Evolutionary conservation across 352 stramenopile species (phyloP), one percentile per base, ranked within the genome.

Genomic region (Phytophthora citricola): DNA sequence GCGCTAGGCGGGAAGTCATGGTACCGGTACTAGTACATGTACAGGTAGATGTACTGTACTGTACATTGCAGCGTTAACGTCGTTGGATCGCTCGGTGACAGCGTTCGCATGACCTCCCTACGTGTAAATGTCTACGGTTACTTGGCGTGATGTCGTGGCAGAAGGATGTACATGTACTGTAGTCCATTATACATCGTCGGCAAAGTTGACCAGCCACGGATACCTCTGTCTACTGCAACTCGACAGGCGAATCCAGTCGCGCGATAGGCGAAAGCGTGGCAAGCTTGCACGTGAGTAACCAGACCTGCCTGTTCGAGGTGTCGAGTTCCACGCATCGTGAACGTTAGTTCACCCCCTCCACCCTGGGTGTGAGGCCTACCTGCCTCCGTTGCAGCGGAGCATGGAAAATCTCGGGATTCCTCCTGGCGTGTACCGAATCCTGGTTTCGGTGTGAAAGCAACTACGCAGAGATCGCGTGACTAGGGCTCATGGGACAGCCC

Each of bases 401-500:
- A 36, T 17, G 7, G 14, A 55, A 49, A 50, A 40, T 22, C 17
- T 62, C 31, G 31, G 31, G 43, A 10, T 45, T n/a, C 34, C 32
- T 27, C 27, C 11, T 24, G 50, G 8, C 34, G 39, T 32, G 50
- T 44, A 39, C 58, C 34, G 31, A 45, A 43, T 49, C 31, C 17
- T 55, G 27, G 7, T 69, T 63, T 69, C 61, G 61, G 61, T 64
- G 53, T 39, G 61, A 46, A 62, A 48, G 31, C 26, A 68, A 63
- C 34, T 20, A 36, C 22, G 17, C 26, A 9, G 29, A 26, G 31
- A 49, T 56, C 17, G 27, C 47, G 38, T 58, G 47, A 59, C 40
- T 9, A 6, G 9, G 34, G 7, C 22, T 29, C 40, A 41, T 31
- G 31, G 60, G 61, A 69, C 63, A 69, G 53, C 29, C 53, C n/a